A percentile compares a stretch with the other conserved stretches of the same genome.
phyloP scores from a whole-genome alignment of 495 filamentous ascomycete species.

The Aspergillus ellipticus region DNA sequence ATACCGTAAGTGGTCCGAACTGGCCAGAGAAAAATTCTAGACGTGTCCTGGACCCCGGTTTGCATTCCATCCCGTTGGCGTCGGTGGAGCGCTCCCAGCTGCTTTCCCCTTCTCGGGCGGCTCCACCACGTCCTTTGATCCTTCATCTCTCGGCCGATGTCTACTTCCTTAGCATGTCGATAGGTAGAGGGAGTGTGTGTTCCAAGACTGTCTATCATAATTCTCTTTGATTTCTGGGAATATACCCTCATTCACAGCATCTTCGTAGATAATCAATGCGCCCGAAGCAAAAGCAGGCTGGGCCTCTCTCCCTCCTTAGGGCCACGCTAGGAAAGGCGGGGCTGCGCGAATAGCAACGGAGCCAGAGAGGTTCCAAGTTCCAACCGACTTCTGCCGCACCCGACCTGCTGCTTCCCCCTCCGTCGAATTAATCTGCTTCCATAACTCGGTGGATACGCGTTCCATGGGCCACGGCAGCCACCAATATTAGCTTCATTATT shows the following conservation, averaged over 20 bases:
- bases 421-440: neutral
- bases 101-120: neutral
- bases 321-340: neutral
- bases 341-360: neutral
- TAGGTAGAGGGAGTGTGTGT: too few relatives aligned
- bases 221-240: too few relatives aligned
- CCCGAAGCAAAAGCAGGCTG: too few relatives aligned
- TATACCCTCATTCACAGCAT: too few relatives aligned
- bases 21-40: constrained; percentile 16
- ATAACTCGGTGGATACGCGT: constrained; percentile 1
- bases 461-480: neutral
- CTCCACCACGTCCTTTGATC: neutral
- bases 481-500: constrained; percentile 2
- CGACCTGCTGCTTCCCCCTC: neutral
- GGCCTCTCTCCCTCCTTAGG: neutral
- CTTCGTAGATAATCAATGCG: too few relatives aligned
- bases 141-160: neutral
- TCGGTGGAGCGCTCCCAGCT: constrained; percentile 1
- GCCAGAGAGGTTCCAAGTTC: neutral
- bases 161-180: too few relatives aligned
- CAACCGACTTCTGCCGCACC: neutral
- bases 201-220: too few relatives aligned
- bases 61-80: neutral
- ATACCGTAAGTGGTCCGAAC: constrained; percentile 1
- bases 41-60: constrained; percentile 10